A percentile compares a stretch with the other conserved stretches of the same genome.
Evolutionary conservation across 495 filamentous ascomycete species (phyloP).

Genomic region (Umbilicaria muhlenbergii): DNA sequence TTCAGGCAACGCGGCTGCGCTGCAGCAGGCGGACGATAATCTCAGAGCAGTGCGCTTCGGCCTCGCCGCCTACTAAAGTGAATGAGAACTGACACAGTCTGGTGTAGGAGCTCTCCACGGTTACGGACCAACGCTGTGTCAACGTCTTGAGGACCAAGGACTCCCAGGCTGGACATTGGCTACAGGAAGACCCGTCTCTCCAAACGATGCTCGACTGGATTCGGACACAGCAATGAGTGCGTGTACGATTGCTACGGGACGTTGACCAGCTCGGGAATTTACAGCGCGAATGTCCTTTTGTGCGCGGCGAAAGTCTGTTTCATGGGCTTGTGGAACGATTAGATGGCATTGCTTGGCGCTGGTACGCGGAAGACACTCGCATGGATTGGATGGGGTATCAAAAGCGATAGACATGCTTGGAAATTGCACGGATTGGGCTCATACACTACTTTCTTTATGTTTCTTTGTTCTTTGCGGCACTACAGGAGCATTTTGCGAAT

Average conservation of each 20-base stretch:
- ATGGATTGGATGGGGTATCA: background rate
- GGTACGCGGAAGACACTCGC: background rate
- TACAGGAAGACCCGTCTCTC: conserved; percentile 50
- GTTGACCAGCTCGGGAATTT: background rate
- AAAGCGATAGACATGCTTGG: background rate
- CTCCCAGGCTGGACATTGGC: conserved; percentile 54
- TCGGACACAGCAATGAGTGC: conserved; percentile 18
- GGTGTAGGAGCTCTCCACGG: conserved; percentile 46
- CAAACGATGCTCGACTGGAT: conserved; percentile 30
- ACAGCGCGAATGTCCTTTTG: background rate
- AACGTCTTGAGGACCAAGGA: conserved; percentile 49
- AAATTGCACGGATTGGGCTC: background rate
- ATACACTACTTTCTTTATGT: background rate
- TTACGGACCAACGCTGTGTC: conserved; percentile 53
- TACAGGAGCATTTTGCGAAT: conserved; percentile 4
- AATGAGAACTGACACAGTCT: background rate
- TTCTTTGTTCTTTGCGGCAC: conserved; percentile 6
- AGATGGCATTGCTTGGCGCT: conserved; percentile 3
- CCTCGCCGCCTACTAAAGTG: background rate
- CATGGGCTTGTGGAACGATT: background rate
- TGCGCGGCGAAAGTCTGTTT: background rate
- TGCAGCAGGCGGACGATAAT: conserved; percentile 42
- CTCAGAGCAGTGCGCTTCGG: conserved; percentile 38
- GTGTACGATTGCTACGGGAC: background rate
- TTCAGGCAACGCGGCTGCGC: conserved; percentile 36